Evolutionary conservation across 768 basidiomycete genomes (phyloP).

Genomic region (Russula emetica): DNA sequence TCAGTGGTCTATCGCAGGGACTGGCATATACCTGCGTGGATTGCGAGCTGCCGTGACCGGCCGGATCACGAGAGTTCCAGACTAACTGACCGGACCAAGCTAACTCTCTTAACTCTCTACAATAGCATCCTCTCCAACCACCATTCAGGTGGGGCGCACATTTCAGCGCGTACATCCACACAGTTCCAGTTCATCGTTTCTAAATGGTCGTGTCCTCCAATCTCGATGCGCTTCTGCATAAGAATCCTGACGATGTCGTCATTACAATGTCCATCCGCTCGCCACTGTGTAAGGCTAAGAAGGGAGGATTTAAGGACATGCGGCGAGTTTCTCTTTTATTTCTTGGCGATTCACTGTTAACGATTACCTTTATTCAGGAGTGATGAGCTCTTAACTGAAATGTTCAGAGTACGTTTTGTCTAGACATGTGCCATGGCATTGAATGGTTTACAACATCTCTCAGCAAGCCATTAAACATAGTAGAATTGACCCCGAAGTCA

Average conservation of each 20-base stretch:
- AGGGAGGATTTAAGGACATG: slow-evolving; percentile 70
- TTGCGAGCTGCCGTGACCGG: not conserved
- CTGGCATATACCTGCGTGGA: not conserved
- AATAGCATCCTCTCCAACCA: not conserved
- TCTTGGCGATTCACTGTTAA: not conserved
- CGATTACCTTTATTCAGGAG: slow-evolving; percentile 40
- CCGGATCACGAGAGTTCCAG: not conserved
- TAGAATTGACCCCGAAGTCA: slow-evolving; percentile 55
- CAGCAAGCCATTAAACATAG: slow-evolving; percentile 59
- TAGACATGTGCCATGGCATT: slow-evolving; percentile 22
- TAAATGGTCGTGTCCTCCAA: slow-evolving; percentile 35
- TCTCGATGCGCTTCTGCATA: slow-evolving; percentile 49
- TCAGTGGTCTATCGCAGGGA: no score
- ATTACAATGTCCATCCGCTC: slow-evolving; percentile 78
- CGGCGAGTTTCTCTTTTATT: slow-evolving; percentile 40
- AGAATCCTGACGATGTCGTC: slow-evolving; percentile 73
- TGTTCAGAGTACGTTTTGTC: slow-evolving; percentile 56
- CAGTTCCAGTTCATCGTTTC: slow-evolving; percentile 41
- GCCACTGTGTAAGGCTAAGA: slow-evolving; percentile 70
- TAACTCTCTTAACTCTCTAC: not conserved
- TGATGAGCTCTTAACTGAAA: slow-evolving; percentile 77
- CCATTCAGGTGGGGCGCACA: not conserved
- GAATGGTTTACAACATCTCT: slow-evolving; percentile 11
- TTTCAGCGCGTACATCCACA: not conserved
- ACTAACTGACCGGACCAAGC: not conserved